Evolutionary conservation across 305 asterid genomes (phyloP), one percentile per base, ranked within the genome.

Genomic region (Fraxinus platypoda): DNA sequence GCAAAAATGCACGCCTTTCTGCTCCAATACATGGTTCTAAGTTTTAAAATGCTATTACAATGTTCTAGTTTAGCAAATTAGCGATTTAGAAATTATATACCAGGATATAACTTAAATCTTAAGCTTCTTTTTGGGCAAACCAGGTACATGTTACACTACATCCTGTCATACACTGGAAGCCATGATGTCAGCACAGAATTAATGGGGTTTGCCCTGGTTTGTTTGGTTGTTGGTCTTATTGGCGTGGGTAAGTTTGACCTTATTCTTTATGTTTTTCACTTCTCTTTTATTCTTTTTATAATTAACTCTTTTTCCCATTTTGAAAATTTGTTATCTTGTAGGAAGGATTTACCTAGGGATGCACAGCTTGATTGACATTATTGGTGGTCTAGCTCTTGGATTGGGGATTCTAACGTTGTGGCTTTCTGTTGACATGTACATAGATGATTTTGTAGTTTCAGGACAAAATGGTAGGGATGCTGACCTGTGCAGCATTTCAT

Each of bases 311-410:
- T 73, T 21, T 66, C 74, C 73, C 75, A 62, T 76, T 64, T 34
- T 74, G 41, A 52, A 81, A 74, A 15, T 34, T 64, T 78, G 74
- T 81, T 78, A 12, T 76, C 59, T 83, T 78, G 30, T 72, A 96
- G 99, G 97, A 82, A 91, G 99, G 90, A 87, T 96, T 66, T 96
- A 96, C 90, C 95, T 94, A 13, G 98, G 98, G 78, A 96, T 94
- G 98, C 99, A 94, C 89, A 96, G 98, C 88, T 85, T 89, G 91
- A 85, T 94, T 15, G 99, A 94, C 75, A 88, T 94, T 64, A 82
- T 94, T 81, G 93, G 90, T 25, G 99, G 98, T 80, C 91, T 96
- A 77, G 86, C 76, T 81, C 84, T 93, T 79, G 98, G 99, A 75
- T 74, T 92, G 78, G 91, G 91, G 77, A 87, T 94, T 89, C 88